Evolutionary conservation across 1,284 basidiomycete species (phyloP).

Genomic region (Cryptococcus sp.): DNA sequence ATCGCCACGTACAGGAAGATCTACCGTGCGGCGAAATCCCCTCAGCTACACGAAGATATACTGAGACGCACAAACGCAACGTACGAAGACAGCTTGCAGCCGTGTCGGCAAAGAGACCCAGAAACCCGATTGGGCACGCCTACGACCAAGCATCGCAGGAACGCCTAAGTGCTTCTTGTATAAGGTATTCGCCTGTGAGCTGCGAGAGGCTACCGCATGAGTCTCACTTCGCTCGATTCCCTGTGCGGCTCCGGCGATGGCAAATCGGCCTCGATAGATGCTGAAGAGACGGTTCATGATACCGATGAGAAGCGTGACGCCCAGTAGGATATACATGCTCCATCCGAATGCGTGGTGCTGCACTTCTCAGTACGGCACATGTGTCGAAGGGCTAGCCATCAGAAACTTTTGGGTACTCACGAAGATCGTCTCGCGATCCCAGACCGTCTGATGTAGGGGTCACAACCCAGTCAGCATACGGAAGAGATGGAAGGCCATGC

Average conservation of each 20-base stretch:
- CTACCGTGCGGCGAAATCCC: constrained; percentile 5
- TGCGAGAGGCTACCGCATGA: neutral
- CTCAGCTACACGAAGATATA: neutral
- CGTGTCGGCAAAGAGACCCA: constrained; percentile 33
- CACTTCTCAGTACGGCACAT: no score
- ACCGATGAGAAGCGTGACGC: constrained; percentile 19
- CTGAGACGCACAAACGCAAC: neutral
- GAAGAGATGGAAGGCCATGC: neutral
- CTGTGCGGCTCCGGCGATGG: neutral
- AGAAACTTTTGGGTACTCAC: constrained; percentile 10
- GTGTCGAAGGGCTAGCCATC: neutral
- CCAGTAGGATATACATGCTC: constrained; percentile 26
- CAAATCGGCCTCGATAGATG: neutral
- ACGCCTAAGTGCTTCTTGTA: constrained; percentile 23
- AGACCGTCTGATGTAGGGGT: constrained; percentile 12
- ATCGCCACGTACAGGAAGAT: constrained; percentile 29
- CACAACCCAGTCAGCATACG: neutral
- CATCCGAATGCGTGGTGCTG: constrained; percentile 32
- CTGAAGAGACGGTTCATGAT: constrained; percentile 16
- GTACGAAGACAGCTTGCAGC: constrained; percentile 30
- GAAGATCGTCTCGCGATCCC: constrained; percentile 13
- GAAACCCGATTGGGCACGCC: constrained; percentile 28
- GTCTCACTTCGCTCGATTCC: neutral
- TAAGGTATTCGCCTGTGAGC: constrained; percentile 7
- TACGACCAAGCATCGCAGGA: constrained; percentile 30